Evolutionary conservation across 2,329 filamentous ascomycete genomes (phyloP), one percentile per base, ranked within the genome.

Genomic region (Sporothrix dimorphospora): DNA sequence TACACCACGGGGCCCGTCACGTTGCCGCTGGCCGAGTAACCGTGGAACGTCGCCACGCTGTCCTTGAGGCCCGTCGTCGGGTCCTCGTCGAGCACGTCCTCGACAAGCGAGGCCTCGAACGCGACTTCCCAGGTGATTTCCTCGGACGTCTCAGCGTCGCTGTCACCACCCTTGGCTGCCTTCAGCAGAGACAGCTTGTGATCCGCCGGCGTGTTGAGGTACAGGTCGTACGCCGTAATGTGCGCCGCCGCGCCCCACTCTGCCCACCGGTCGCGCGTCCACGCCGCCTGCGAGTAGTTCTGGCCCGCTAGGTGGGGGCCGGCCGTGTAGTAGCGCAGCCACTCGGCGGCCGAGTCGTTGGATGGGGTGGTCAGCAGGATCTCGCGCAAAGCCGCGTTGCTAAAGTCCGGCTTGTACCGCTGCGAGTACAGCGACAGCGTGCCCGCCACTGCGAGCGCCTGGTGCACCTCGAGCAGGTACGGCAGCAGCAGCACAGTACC

Each of bases 21-120:
- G 80, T 98, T 97, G 38, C 95, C 95, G 73, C 86, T 94, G 4
- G 94, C 94, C 4, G 94, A 97, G 81, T 98, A 98, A 70, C 95
- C 96, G 79, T 98, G 95, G 83, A 98, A 98, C 0, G 92, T 95
- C 0, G 95, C 94, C 30, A 98, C 87, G 40, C 93, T 86, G 77
- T 94, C 87, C 11, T 87, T 81, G 61, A 94, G 83, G 27, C 89
- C 87, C 21, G 90, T 94, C 0, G 94, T 97, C 3, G 90, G 87
- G 79, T 99, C 96, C 69, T 97, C 91, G 0, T 93, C 86, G 5
- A 98, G 83, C 1, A 95, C 86, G 78, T 97, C 94, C 80, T 99
- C 96, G 76, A 92, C 89, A 53, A 98, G 82, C 1, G 89, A 90
- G 0, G 94, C 95, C 78, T 94, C 90, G 78, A 91, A 97, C n/a